phyloP scores from a whole-genome alignment of 768 basidiomycete species.

The Flagelloscypha sp. region DNA sequence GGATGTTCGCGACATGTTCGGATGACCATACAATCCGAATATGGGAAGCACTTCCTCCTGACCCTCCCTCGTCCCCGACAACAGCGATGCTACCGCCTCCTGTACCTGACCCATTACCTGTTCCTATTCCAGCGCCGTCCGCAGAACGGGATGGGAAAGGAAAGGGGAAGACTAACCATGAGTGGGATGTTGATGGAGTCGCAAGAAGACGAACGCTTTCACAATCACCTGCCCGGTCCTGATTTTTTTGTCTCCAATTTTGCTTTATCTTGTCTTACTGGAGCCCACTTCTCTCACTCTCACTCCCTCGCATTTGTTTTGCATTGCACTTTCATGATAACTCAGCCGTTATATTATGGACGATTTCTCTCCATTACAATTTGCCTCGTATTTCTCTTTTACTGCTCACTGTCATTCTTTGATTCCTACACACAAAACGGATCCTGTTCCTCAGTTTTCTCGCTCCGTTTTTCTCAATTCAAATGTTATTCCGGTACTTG shows the following conservation, averaged over 20 bases:
- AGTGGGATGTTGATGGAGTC: conserved; percentile 27
- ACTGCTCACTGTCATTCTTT: no score
- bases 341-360: no score
- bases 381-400: no score
- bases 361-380: no score
- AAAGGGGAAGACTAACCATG: conserved; percentile 54
- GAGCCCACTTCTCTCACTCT: background rate
- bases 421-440: no score
- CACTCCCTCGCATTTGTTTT: background rate
- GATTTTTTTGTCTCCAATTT: background rate
- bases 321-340: conserved; percentile 1
- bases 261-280: background rate
- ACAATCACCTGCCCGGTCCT: background rate
- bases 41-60: conserved; percentile 56
- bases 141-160: conserved; percentile 41
- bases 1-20: conserved; percentile 94
- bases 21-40: conserved; percentile 88
- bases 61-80: background rate
- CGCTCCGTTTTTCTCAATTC: no score
- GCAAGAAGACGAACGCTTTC: background rate
- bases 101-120: conserved; percentile 5
- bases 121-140: conserved; percentile 5
- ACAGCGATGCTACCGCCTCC: conserved; percentile 11
- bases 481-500: no score
- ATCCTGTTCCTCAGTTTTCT: no score